Conservation (phyloP, 2,329 filamentous ascomycete species). For the Tolypocladium ovalisporum region DNA sequence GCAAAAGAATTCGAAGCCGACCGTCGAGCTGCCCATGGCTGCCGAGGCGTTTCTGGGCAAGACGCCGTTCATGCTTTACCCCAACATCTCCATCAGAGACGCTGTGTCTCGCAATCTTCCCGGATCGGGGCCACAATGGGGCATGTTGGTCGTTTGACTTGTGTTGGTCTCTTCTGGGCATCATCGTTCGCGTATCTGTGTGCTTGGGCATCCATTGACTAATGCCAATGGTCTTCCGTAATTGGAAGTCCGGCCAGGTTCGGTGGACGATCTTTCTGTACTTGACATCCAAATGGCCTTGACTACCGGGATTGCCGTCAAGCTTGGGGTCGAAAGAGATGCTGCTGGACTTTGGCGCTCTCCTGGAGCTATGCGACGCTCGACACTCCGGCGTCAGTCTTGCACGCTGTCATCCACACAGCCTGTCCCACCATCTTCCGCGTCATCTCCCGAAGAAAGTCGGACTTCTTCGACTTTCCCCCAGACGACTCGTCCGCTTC, state of each 20-base stretch:
- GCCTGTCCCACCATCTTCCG: constrained; percentile 2
- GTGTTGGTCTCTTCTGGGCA: constrained; percentile 2
- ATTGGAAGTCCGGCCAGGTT: constrained; percentile 2
- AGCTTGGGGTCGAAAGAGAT: constrained; percentile 2
- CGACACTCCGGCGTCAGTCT: neutral
- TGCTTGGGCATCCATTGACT: constrained; percentile 3
- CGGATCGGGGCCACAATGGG: too few species aligned
- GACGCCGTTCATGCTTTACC: constrained; percentile 8
- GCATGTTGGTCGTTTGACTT: constrained; percentile 5
- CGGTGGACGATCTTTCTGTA: constrained; percentile 5
- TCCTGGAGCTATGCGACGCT: neutral
- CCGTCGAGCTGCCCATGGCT: constrained; percentile 6
- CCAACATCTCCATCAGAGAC: constrained; percentile 4
- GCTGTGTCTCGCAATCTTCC: constrained; percentile 7
- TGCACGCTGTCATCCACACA: constrained; percentile 1
- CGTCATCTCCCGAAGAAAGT: constrained; percentile 2
- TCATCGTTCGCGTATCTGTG: constrained; percentile 3
- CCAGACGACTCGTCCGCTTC: too few species aligned
- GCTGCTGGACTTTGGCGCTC: neutral
- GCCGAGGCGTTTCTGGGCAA: constrained; percentile 8
- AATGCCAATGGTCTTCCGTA: neutral
- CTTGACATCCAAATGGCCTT: constrained; percentile 4
- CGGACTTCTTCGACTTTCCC: too few species aligned
- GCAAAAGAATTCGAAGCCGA: neutral
- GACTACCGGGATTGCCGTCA: constrained; percentile 2